Conservation (phyloP, 371 early-diverging fungal genomes). For the Mucor racemosus region DNA sequence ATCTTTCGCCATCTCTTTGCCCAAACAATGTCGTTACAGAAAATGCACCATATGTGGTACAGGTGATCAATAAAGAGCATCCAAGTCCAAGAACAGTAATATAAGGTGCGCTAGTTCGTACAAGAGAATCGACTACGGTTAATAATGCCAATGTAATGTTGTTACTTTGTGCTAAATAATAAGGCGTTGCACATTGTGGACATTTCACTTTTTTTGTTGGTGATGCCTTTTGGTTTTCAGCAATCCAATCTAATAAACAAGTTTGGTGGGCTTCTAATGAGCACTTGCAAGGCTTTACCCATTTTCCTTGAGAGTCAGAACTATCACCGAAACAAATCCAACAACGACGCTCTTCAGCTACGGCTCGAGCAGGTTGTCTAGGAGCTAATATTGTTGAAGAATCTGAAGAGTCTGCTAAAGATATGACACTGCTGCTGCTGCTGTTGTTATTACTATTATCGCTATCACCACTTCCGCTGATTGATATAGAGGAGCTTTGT, state of each 20-base stretch:
- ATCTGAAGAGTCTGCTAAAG: slow-evolving; percentile 26
- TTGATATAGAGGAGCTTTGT: background rate
- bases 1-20: slow-evolving; percentile 61
- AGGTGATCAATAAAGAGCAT: slow-evolving; percentile 60
- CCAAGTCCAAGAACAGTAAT: slow-evolving; percentile 68
- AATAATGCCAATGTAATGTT: slow-evolving; percentile 58
- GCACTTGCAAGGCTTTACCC: slow-evolving; percentile 80
- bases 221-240: slow-evolving; percentile 66
- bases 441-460: background rate
- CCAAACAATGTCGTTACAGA: slow-evolving; percentile 74
- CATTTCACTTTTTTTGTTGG: slow-evolving; percentile 43
- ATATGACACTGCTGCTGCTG: slow-evolving; percentile 6
- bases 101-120: slow-evolving; percentile 69
- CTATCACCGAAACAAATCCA: slow-evolving; percentile 76
- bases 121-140: slow-evolving; percentile 56
- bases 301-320: slow-evolving; percentile 60
- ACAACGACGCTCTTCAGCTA: slow-evolving; percentile 43
- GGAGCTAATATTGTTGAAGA: slow-evolving; percentile 44
- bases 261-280: slow-evolving; percentile 74
- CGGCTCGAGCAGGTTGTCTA: slow-evolving; percentile 10
- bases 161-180: slow-evolving; percentile 60
- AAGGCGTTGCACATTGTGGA: slow-evolving; percentile 76
- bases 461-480: background rate
- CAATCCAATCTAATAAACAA: slow-evolving; percentile 79
- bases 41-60: slow-evolving; percentile 72